These are phyloP conservation scores for Butyriboletus regius DNA, from an alignment of 1,284 basidiomycete species.

Conservation along the genomic window DNA sequence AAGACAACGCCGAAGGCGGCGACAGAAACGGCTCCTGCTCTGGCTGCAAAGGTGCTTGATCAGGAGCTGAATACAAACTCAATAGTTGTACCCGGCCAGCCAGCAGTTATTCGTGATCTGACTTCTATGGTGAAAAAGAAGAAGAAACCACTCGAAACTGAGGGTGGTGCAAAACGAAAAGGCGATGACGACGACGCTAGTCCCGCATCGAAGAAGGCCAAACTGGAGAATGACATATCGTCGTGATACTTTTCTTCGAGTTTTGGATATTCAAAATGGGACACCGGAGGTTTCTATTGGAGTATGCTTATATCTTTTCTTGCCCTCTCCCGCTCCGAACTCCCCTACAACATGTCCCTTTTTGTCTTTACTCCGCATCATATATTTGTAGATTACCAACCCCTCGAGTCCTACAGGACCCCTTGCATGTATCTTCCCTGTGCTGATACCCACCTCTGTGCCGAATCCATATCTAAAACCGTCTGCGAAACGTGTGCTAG, in stretches of 20 bases:
- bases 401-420: constrained; percentile 96
- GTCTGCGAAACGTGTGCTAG: constrained; percentile 91
- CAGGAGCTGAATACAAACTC: constrained; percentile 47
- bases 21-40: constrained; percentile 50
- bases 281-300: constrained; percentile 43
- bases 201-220: constrained; percentile 59
- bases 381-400: constrained; percentile 90
- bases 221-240: constrained; percentile 39
- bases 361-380: constrained; percentile 66
- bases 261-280: constrained; percentile 34
- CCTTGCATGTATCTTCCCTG: constrained; percentile 91
- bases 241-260: constrained; percentile 13
- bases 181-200: constrained; percentile 53
- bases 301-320: constrained; percentile 71
- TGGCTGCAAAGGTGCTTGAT: constrained; percentile 64
- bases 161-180: constrained; percentile 54
- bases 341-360: constrained; percentile 76
- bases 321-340: constrained; percentile 65
- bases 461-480: constrained; percentile 96
- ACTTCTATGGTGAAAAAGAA: constrained; percentile 80
- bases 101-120: constrained; percentile 63
- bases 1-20: constrained; percentile 66
- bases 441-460: constrained; percentile 96
- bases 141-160: constrained; percentile 45
- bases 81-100: constrained; percentile 26